Conservation (phyloP, 352 stramenopile species). For the Globisporangium okanoganense region DNA sequence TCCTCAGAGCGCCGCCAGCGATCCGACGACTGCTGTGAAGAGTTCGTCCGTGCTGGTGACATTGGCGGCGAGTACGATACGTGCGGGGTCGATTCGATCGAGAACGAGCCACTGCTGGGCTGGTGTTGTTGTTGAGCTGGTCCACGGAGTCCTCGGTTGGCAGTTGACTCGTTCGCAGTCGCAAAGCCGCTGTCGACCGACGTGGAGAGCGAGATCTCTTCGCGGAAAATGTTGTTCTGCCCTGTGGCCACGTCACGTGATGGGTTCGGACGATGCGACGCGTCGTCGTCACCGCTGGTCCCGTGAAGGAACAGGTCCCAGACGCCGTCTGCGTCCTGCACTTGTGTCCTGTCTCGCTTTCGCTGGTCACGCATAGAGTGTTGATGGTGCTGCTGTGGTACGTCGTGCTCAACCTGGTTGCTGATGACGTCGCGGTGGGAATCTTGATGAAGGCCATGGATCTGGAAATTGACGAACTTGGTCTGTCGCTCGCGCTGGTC, state of each 20-base stretch:
- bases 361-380: slow-evolving; percentile 19
- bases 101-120: slow-evolving; percentile 8
- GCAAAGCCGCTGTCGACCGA: slow-evolving; percentile 5
- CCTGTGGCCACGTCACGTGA: neutral
- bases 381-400: neutral
- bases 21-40: slow-evolving; percentile 2
- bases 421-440: neutral
- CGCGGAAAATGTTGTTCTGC: slow-evolving; percentile 18
- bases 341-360: slow-evolving; percentile 22
- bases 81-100: slow-evolving; percentile 21
- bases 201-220: slow-evolving; percentile 24
- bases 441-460: neutral
- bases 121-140: slow-evolving; percentile 3
- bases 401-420: slow-evolving; percentile 17
- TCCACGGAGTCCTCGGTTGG: neutral
- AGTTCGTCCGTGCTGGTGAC: slow-evolving; percentile 7
- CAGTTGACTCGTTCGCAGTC: slow-evolving; percentile 1
- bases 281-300: slow-evolving; percentile 14
- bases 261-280: neutral
- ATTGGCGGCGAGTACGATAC: slow-evolving; percentile 27
- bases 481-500: neutral
- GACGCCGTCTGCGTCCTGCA: slow-evolving; percentile 22
- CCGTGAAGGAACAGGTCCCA: slow-evolving; percentile 42
- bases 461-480: neutral
- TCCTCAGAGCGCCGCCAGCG: neutral